Evolutionary conservation across 2,329 filamentous ascomycete species (phyloP).

Genomic region (Verticillium longisporum): DNA sequence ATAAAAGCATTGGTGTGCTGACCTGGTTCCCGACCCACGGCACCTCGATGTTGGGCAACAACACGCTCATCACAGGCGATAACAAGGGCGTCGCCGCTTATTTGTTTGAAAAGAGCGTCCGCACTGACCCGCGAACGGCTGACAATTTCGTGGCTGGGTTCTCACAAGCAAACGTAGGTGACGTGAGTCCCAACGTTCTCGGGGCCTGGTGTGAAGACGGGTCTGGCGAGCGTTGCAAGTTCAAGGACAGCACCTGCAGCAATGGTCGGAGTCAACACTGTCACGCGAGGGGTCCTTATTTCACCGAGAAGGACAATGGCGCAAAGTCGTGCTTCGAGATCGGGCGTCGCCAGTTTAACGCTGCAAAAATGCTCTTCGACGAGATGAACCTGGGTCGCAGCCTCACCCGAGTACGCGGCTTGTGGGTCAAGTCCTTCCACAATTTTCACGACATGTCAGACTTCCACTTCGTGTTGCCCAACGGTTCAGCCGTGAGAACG

Average conservation of each 20-base stretch:
- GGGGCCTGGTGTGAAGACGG: slow-evolving; percentile 86
- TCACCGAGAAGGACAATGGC: slow-evolving; percentile 59
- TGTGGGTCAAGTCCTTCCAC: slow-evolving; percentile 70
- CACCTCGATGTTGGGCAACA: slow-evolving; percentile 84
- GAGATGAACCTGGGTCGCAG: slow-evolving; percentile 8
- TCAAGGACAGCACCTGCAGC: slow-evolving; percentile 72
- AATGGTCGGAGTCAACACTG: slow-evolving; percentile 60
- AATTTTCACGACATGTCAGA: slow-evolving; percentile 72
- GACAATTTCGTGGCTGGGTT: slow-evolving; percentile 79
- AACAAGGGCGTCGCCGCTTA: slow-evolving; percentile 89
- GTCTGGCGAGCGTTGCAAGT: slow-evolving; percentile 59
- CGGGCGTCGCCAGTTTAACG: slow-evolving; percentile 58
- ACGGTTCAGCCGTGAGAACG: slow-evolving; percentile 64
- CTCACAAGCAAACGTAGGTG: slow-evolving; percentile 84
- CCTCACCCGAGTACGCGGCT: slow-evolving; percentile 48
- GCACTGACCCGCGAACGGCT: slow-evolving; percentile 42
- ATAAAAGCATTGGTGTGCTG: slow-evolving; percentile 69
- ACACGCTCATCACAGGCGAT: slow-evolving; percentile 80
- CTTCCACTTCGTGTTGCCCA: slow-evolving; percentile 65
- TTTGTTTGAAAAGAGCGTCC: slow-evolving; percentile 68
- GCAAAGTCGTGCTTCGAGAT: slow-evolving; percentile 73
- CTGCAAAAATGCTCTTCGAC: slow-evolving; percentile 42
- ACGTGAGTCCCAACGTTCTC: slow-evolving; percentile 77
- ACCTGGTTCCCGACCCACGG: slow-evolving; percentile 91
- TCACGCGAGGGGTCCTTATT: slow-evolving; percentile 64